These are phyloP conservation scores for Rhodomyrtus tomentosa DNA, from an alignment of 345 rosid species.

Conservation along the genomic window DNA sequence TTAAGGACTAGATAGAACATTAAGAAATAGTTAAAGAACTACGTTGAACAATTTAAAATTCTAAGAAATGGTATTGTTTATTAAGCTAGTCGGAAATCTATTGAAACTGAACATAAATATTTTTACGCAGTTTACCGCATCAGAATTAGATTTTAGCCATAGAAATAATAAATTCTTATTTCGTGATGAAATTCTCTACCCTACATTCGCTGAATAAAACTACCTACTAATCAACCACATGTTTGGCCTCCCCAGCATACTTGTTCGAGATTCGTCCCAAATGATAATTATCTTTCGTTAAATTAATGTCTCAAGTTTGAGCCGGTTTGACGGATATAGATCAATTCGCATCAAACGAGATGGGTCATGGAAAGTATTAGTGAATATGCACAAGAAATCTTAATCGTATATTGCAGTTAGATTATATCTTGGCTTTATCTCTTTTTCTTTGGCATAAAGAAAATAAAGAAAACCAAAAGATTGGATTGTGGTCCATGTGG, in stretches of 20 bases:
- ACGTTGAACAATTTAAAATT: not conserved
- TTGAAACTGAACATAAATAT: not conserved
- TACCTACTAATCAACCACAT: not conserved
- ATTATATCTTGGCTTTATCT: no score
- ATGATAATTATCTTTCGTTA: no score
- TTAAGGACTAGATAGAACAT: not conserved
- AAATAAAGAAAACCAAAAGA: no score
- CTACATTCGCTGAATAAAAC: not conserved
- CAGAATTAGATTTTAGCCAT: not conserved
- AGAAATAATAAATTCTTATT: not conserved
- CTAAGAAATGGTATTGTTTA: no score
- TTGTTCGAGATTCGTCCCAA: not conserved
- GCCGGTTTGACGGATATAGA: no score
- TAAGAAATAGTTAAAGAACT: not conserved
- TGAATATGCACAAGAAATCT: no score
- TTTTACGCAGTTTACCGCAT: not conserved
- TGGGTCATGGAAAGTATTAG: no score
- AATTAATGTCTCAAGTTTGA: no score
- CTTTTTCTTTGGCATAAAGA: no score
- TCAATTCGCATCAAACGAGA: no score
- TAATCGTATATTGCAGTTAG: no score
- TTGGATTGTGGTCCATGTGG: no score
- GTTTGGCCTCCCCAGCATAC: not conserved
- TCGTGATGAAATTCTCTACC: not conserved
- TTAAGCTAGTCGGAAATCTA: not conserved